Evolutionary conservation across 1,284 basidiomycete genomes (phyloP).

Genomic region (Microbotryum intermedium): DNA sequence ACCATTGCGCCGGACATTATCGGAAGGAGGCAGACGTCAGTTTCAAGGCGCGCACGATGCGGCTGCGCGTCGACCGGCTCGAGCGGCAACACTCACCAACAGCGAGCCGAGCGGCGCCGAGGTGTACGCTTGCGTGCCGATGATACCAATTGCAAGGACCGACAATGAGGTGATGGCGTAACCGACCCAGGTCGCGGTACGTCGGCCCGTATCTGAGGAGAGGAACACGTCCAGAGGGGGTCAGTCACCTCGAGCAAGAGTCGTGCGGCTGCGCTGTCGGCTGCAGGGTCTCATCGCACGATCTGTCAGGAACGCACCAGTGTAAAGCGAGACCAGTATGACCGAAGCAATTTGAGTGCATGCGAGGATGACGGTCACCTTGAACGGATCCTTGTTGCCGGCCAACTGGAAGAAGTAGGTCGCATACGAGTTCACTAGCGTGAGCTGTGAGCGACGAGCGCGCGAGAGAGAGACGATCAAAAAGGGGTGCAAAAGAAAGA

Average conservation of each 20-base stretch:
- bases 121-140: slow-evolving; percentile 33
- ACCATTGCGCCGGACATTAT: neutral
- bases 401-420: slow-evolving; percentile 35
- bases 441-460: no score
- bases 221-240: no score
- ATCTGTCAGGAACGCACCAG: neutral
- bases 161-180: slow-evolving; percentile 28
- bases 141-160: slow-evolving; percentile 32
- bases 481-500: no score
- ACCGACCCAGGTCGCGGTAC: slow-evolving; percentile 31
- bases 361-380: slow-evolving; percentile 34
- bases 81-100: neutral
- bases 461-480: no score
- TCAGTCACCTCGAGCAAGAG: no score
- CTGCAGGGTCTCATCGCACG: no score
- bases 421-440: slow-evolving; percentile 20
- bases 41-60: no score
- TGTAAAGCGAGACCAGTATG: slow-evolving; percentile 13
- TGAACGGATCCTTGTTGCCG: slow-evolving; percentile 33
- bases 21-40: neutral
- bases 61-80: no score
- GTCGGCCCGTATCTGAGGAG: slow-evolving; percentile 28
- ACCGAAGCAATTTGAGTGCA: slow-evolving; percentile 30
- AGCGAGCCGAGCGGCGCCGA: slow-evolving; percentile 5
- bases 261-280: no score